Evolutionary conservation across 441 rosid genomes (phyloP).

Genomic region (Breynia disticha): DNA sequence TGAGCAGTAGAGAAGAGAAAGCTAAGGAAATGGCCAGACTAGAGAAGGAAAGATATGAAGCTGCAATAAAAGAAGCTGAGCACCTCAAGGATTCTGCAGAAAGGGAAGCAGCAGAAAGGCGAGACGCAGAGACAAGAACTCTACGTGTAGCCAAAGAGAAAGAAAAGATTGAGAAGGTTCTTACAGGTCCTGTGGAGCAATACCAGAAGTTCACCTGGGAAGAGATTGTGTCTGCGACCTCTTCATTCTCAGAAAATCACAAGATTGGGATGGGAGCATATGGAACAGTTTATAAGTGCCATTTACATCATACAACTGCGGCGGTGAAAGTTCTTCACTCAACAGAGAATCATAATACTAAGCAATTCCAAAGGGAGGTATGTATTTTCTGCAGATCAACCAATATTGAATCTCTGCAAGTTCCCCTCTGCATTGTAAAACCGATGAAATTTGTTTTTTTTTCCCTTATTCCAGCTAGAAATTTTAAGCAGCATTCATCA

Average conservation of each 20-base stretch:
- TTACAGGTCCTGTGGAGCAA: constrained; percentile 33
- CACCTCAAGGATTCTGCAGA: constrained; percentile 32
- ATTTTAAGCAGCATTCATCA: constrained; percentile 77
- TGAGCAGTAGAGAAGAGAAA: constrained; percentile 36
- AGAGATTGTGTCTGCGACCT: constrained; percentile 66
- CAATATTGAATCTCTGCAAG: too few species aligned
- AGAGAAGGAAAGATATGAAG: constrained; percentile 54
- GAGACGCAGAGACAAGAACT: constrained; percentile 55
- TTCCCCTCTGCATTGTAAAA: too few species aligned
- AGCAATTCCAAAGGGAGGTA: constrained; percentile 88
- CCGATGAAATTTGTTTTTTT: too few species aligned
- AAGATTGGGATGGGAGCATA: constrained; percentile 82
- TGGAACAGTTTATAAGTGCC: constrained; percentile 78
- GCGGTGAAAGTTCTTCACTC: constrained; percentile 87
- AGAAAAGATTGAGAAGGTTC: constrained; percentile 55
- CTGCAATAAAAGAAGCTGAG: constrained; percentile 53
- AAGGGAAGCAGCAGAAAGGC: constrained; percentile 55
- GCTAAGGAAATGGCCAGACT: constrained; percentile 48
- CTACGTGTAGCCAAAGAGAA: constrained; percentile 50
- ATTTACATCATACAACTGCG: constrained; percentile 54
- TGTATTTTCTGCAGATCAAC: neutral
- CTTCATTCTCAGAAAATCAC: constrained; percentile 60
- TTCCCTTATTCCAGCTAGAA: constrained; percentile 45
- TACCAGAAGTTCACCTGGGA: constrained; percentile 70
- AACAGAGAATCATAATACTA: constrained; percentile 37